A percentile compares a stretch with the other conserved stretches of the same genome.
phyloP scores from a whole-genome alignment of 1,284 basidiomycete genomes.

The Moesziomyces sp. region DNA sequence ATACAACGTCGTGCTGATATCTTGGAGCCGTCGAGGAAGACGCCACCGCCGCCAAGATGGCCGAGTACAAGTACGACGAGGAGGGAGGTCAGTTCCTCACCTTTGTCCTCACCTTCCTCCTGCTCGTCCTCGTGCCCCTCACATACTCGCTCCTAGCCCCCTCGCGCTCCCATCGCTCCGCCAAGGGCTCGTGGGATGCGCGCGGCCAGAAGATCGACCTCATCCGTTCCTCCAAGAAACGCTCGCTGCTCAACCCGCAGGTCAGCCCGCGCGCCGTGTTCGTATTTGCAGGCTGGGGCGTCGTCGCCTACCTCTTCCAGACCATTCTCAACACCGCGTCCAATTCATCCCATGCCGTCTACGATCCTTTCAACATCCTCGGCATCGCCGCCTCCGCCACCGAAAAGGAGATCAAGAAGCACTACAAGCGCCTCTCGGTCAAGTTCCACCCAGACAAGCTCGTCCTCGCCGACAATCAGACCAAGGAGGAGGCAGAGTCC shows the following conservation, averaged over 20 bases:
- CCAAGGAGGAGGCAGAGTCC: constrained; percentile 86
- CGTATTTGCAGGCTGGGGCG: constrained; percentile 79
- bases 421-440: constrained; percentile 84
- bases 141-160: constrained; percentile 59
- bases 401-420: constrained; percentile 94
- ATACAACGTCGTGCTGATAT: neutral
- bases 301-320: constrained; percentile 78
- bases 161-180: constrained; percentile 13
- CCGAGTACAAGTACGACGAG: constrained; percentile 68
- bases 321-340: constrained; percentile 72
- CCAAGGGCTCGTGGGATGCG: constrained; percentile 60
- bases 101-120: constrained; percentile 64
- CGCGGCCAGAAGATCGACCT: constrained; percentile 57
- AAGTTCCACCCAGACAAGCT: constrained; percentile 91
- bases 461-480: constrained; percentile 81
- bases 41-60: constrained; percentile 39
- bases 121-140: constrained; percentile 63
- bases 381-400: constrained; percentile 82
- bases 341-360: constrained; percentile 71
- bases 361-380: constrained; percentile 94
- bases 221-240: constrained; percentile 38
- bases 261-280: constrained; percentile 49
- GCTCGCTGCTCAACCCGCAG: constrained; percentile 55
- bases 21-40: neutral
- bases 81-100: constrained; percentile 67